Evolutionary conservation across 306 rosid species (phyloP).

Genomic region (Potentilla sterilis): DNA sequence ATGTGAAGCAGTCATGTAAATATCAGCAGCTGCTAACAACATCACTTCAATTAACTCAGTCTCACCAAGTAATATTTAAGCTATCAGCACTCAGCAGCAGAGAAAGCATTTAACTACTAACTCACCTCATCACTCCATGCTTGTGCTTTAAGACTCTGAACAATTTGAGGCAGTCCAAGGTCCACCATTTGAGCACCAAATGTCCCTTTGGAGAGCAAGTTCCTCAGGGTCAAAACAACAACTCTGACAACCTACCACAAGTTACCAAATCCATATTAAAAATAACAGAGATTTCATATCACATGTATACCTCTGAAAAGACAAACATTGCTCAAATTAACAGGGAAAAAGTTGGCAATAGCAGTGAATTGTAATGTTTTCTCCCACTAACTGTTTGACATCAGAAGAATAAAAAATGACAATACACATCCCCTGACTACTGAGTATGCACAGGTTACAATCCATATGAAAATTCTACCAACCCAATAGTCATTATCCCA

Average conservation of each 20-base stretch:
- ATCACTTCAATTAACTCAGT: conserved; percentile 22
- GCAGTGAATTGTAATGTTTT: not conserved
- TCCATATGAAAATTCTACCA: conserved; percentile 13
- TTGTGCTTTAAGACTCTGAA: conserved; percentile 94
- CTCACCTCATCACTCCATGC: conserved; percentile 99
- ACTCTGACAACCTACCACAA: conserved; percentile 92
- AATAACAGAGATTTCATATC: conserved; percentile 16
- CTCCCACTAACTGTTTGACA: not conserved
- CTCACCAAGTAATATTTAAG: conserved; percentile 14
- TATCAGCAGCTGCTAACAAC: not conserved
- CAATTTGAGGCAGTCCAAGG: conserved; percentile 86
- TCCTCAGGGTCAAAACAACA: conserved; percentile 80
- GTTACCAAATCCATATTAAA: conserved; percentile 26
- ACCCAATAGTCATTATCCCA: conserved; percentile 30
- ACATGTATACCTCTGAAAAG: conserved; percentile 14
- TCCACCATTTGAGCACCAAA: conserved; percentile 98
- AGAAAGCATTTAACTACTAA: conserved; percentile 15
- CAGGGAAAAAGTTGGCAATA: conserved; percentile 10
- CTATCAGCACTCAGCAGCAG: conserved; percentile 20
- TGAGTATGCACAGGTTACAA: conserved; percentile 10
- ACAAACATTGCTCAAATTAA: conserved; percentile 12
- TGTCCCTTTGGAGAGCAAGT: conserved; percentile 79
- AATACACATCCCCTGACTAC: not conserved
- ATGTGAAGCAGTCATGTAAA: not conserved
- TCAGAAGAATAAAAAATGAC: not conserved